These are phyloP conservation scores for Aschersonia sp. DNA, from an alignment of 2,329 filamentous ascomycete genomes.

Conservation along the genomic window DNA sequence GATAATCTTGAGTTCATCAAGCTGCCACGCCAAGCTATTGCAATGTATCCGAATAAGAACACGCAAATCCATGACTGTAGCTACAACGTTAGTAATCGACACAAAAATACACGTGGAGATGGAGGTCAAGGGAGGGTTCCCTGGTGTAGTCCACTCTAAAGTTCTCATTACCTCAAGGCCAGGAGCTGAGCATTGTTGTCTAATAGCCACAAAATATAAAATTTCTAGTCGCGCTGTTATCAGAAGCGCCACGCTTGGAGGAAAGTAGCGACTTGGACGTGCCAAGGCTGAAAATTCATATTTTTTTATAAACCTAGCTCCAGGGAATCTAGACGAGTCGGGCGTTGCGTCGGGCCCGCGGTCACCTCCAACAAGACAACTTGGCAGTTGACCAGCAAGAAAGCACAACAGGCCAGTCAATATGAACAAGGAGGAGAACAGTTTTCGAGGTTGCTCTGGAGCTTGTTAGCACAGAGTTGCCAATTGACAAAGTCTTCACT, in stretches of 20 bases:
- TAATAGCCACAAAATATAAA: conserved; percentile 27
- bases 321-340: conserved; percentile 7
- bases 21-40: conserved; percentile 20
- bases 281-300: conserved; percentile 22
- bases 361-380: conserved; percentile 31
- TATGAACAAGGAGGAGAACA: conserved; percentile 30
- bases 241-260: conserved; percentile 27
- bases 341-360: conserved; percentile 17
- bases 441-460: conserved; percentile 34
- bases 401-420: conserved; percentile 28
- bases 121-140: neutral
- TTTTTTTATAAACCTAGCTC: conserved; percentile 14
- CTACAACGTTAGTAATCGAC: neutral
- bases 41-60: conserved; percentile 28
- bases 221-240: conserved; percentile 33
- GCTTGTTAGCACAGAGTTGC: neutral
- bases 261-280: conserved; percentile 30
- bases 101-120: neutral
- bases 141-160: neutral
- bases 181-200: conserved; percentile 34
- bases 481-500: neutral
- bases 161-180: conserved; percentile 29
- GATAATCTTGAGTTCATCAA: conserved; percentile 11
- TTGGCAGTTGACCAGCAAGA: conserved; percentile 24
- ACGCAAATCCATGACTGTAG: conserved; percentile 31